These are phyloP conservation scores for Phytophthora megakarya DNA, from an alignment of 352 stramenopile species.

Conservation along the genomic window DNA sequence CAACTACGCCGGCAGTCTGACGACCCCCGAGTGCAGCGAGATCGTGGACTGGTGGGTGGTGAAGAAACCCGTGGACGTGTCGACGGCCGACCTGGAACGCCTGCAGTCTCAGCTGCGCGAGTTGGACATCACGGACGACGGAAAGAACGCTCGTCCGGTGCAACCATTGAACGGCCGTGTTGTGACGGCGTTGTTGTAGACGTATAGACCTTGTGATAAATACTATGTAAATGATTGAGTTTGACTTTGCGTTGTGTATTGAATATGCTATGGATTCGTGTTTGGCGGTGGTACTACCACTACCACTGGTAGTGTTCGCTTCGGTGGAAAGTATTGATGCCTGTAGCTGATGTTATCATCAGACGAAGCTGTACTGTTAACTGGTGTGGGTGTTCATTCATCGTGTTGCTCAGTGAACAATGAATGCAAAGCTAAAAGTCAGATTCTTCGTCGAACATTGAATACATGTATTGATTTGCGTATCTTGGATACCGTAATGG, in stretches of 20 bases:
- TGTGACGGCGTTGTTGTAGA: background rate
- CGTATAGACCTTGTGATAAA: background rate
- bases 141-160: background rate
- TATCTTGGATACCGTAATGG: no score
- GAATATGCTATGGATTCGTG: no score
- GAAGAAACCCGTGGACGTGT: conserved; percentile 43
- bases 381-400: background rate
- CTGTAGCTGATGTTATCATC: background rate
- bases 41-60: conserved; percentile 63
- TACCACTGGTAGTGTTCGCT: no score
- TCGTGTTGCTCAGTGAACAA: background rate
- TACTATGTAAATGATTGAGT: background rate
- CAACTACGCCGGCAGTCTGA: conserved; percentile 64
- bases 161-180: background rate
- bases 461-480: no score
- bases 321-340: no score
- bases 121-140: conserved; percentile 32
- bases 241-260: no score
- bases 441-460: no score
- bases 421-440: no score
- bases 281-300: no score
- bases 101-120: conserved; percentile 26
- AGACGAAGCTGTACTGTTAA: background rate
- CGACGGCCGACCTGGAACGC: conserved; percentile 27
- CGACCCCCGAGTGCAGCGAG: conserved; percentile 48